Conservation (phyloP, 768 basidiomycete species). For the Mycena kentingensis region DNA sequence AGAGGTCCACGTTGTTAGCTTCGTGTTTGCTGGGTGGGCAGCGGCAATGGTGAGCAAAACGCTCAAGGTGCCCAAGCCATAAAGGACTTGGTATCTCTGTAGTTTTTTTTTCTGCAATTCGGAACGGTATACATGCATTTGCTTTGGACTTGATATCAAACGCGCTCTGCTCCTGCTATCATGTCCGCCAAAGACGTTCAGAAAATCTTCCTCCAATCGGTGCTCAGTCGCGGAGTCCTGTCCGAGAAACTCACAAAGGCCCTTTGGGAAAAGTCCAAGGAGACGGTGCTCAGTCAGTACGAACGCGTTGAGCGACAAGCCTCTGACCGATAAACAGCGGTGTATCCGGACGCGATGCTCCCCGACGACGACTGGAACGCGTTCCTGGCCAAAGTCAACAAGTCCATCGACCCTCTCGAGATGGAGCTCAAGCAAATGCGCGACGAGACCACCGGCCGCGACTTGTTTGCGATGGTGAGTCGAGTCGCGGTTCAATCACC, state of each 20-base stretch:
- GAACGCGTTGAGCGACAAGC: slow-evolving; percentile 5
- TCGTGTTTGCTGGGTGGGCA: slow-evolving; percentile 86
- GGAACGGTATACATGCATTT: slow-evolving; percentile 1
- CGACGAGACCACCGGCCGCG: slow-evolving; percentile 65
- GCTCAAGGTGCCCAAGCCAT: slow-evolving; percentile 79
- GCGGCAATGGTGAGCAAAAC: slow-evolving; percentile 99
- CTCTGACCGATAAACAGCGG: slow-evolving; percentile 40
- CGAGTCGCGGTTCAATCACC: background rate
- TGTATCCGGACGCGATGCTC: slow-evolving; percentile 53
- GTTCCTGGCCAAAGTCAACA: slow-evolving; percentile 64
- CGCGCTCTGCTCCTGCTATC: too few relatives aligned
- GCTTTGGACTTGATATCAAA: too few relatives aligned
- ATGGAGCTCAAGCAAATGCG: slow-evolving; percentile 67
- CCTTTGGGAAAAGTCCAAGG: slow-evolving; percentile 69
- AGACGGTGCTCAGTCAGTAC: slow-evolving; percentile 65
- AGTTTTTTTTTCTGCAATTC: background rate
- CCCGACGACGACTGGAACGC: slow-evolving; percentile 54
- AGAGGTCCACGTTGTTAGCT: slow-evolving; percentile 79
- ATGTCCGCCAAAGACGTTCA: slow-evolving; percentile 64
- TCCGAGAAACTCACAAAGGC: slow-evolving; percentile 64
- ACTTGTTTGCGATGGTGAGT: slow-evolving; percentile 71
- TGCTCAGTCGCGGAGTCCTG: slow-evolving; percentile 70
- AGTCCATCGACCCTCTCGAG: slow-evolving; percentile 64
- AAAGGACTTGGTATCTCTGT: too few relatives aligned
- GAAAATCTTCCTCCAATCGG: slow-evolving; percentile 76